phyloP scores from a whole-genome alignment of 257 asterid species.

The Nicotiana tomentosiformis region DNA sequence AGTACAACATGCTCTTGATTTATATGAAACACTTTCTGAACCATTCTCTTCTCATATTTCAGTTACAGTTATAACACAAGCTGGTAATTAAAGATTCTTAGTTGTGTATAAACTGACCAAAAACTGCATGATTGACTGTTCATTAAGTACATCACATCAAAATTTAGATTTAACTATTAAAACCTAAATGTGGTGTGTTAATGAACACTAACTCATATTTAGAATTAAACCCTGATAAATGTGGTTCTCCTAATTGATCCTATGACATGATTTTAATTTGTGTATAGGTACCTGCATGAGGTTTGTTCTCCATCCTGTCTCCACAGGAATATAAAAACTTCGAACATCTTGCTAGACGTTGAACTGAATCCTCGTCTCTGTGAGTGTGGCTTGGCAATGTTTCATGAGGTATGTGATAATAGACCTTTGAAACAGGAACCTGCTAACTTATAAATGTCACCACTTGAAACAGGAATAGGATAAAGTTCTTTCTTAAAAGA shows the following conservation, averaged over 20 bases:
- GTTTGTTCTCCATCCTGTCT: constrained; percentile 48
- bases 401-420: constrained; percentile 29
- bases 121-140: too few species aligned
- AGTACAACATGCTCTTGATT: background rate
- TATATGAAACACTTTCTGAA: background rate
- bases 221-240: background rate
- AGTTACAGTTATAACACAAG: too few species aligned
- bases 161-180: too few species aligned
- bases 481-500: background rate
- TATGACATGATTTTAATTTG: background rate
- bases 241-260: background rate
- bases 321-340: constrained; percentile 49
- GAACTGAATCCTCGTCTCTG: constrained; percentile 51
- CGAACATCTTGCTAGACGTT: constrained; percentile 51
- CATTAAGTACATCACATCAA: too few species aligned
- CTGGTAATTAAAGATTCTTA: too few species aligned
- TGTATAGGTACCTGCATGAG: constrained; percentile 52
- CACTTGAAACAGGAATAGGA: background rate
- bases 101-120: background rate
- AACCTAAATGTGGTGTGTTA: too few species aligned
- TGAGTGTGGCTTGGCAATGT: constrained; percentile 48
- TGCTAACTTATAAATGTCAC: background rate
- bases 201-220: too few species aligned
- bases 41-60: too few species aligned
- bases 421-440: background rate